These are phyloP conservation scores for Pichia phayaonensis DNA, from an alignment of 805 yeast genomes.

Conservation along the genomic window DNA sequence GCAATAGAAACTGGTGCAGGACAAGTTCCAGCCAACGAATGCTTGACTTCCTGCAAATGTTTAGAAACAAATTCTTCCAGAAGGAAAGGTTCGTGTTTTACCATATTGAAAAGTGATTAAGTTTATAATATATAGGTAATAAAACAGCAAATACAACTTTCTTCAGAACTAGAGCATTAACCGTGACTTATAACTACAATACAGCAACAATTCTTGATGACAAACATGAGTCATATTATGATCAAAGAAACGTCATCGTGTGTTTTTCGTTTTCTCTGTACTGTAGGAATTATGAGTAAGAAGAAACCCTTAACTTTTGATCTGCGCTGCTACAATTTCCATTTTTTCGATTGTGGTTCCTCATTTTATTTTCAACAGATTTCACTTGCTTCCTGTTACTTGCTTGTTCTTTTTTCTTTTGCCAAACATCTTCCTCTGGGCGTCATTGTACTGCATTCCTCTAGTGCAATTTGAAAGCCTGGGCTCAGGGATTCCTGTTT, in stretches of 20 bases:
- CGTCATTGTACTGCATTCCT: constrained; percentile 2
- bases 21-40: too few species aligned
- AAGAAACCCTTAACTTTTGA: not conserved
- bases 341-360: not conserved
- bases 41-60: not conserved
- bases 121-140: not conserved
- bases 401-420: not conserved
- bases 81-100: not conserved
- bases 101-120: not conserved
- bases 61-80: too few species aligned
- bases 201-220: too few species aligned
- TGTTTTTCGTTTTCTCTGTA: too few species aligned
- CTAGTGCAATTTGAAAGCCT: constrained; percentile 5
- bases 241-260: too few species aligned
- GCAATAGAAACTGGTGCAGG: too few species aligned
- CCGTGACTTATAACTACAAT: too few species aligned
- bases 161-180: too few species aligned
- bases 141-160: not conserved
- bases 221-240: too few species aligned
- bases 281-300: too few species aligned
- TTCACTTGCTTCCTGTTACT: not conserved
- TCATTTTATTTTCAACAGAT: too few species aligned
- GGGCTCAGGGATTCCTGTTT: not conserved
- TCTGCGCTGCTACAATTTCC: not conserved
- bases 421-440: constrained; percentile 1